These are phyloP conservation scores for Podospora conica DNA, from an alignment of 495 filamentous ascomycete genomes.

Conservation along the genomic window DNA sequence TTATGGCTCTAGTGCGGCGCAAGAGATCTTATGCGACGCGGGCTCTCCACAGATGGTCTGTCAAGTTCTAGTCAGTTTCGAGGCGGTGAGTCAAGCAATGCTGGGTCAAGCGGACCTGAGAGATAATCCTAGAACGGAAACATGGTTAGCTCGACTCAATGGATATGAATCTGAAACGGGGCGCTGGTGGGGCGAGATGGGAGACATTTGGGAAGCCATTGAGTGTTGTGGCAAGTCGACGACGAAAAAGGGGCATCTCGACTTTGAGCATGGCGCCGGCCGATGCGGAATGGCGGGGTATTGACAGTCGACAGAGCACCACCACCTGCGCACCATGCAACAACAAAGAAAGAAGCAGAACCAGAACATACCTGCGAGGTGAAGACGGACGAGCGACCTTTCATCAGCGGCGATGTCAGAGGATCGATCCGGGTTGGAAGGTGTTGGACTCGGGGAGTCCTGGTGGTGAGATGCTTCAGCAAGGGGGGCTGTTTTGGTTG, in stretches of 20 bases:
- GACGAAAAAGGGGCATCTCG: not conserved
- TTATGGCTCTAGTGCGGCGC: constrained; percentile 15
- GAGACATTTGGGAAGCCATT: not conserved
- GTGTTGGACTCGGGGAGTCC: constrained; percentile 8
- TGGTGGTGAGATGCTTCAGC: constrained; percentile 4
- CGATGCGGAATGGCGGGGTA: constrained; percentile 10
- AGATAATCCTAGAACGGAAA: constrained; percentile 71
- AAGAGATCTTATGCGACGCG: constrained; percentile 36
- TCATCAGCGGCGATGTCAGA: constrained; percentile 69
- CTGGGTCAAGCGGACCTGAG: constrained; percentile 58
- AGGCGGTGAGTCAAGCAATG: constrained; percentile 40
- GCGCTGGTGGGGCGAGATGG: not conserved
- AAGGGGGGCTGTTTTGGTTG: constrained; percentile 4
- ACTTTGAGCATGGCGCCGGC: not conserved
- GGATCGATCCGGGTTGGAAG: not conserved
- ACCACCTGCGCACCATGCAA: not conserved
- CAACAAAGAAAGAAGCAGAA: constrained; percentile 4
- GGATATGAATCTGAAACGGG: constrained; percentile 5
- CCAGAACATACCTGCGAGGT: constrained; percentile 77
- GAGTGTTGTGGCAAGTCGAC: not conserved
- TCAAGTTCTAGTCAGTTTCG: constrained; percentile 30
- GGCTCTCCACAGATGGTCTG: constrained; percentile 98
- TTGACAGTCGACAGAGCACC: not conserved
- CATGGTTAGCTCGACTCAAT: constrained; percentile 28
- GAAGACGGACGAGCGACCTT: constrained; percentile 86